These are phyloP conservation scores for Blumeria graminis DNA, from an alignment of 2,329 filamentous ascomycete genomes.

Conservation along the genomic window DNA sequence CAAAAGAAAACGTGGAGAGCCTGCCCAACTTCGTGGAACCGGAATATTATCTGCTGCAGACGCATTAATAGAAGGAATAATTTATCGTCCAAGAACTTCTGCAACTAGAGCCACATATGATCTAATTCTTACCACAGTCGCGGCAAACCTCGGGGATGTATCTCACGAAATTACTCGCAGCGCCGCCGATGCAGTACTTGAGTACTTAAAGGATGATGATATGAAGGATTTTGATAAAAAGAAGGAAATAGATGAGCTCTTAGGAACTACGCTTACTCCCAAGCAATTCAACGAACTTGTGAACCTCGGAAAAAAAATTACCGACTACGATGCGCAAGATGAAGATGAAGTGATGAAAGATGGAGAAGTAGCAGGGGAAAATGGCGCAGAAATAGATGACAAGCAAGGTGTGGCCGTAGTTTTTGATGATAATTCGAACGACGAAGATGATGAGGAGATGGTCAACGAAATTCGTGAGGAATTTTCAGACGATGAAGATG, in stretches of 20 bases:
- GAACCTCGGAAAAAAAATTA: constrained; percentile 95
- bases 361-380: constrained; percentile 37
- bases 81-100: constrained; percentile 74
- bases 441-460: constrained; percentile 54
- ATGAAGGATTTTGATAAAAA: constrained; percentile 97
- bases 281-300: constrained; percentile 95
- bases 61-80: constrained; percentile 70
- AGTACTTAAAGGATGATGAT: constrained; percentile 83
- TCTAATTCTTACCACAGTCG: constrained; percentile 76
- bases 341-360: constrained; percentile 74
- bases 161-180: constrained; percentile 78
- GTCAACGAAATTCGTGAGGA: constrained; percentile 76
- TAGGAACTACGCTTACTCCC: constrained; percentile 57
- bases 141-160: constrained; percentile 73
- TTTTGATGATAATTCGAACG: constrained; percentile 76
- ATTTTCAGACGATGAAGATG: constrained; percentile 55
- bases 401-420: constrained; percentile 92
- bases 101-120: constrained; percentile 87
- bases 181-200: constrained; percentile 74
- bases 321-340: constrained; percentile 90
- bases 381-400: constrained; percentile 67
- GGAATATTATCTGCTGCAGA: constrained; percentile 70
- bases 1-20: constrained; percentile 60
- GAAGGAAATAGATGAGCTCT: constrained; percentile 81
- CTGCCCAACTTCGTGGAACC: constrained; percentile 41